Conservation (phyloP, 139 green algal genomes). For the Chlorella sp. region DNA sequence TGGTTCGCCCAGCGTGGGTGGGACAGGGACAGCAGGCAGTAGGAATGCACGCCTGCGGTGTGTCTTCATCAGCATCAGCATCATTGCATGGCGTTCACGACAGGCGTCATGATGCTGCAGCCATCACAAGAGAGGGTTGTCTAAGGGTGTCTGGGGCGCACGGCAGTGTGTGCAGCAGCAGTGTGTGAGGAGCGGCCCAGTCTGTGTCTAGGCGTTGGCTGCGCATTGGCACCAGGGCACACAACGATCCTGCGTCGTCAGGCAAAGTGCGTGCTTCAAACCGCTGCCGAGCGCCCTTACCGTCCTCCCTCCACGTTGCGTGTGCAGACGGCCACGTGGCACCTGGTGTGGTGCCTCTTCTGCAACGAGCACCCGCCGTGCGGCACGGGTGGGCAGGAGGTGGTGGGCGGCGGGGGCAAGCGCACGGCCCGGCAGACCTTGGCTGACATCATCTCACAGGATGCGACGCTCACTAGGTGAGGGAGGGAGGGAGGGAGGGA, state of each 20-base stretch:
- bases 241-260: too few relatives aligned
- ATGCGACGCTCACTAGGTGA: conserved; percentile 26
- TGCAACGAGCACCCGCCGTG: conserved; percentile 39
- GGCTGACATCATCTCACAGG: conserved; percentile 30
- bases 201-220: neutral
- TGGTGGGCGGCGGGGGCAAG: conserved; percentile 35
- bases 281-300: too few relatives aligned
- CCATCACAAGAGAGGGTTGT: neutral
- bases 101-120: neutral
- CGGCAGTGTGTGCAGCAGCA: neutral
- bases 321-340: conserved; percentile 50
- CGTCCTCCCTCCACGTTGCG: neutral
- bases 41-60: too few relatives aligned
- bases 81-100: neutral
- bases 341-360: conserved; percentile 58
- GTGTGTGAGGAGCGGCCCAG: neutral
- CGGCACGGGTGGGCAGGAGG: conserved; percentile 34
- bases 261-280: too few relatives aligned
- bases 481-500: neutral
- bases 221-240: too few relatives aligned
- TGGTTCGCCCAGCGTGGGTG: too few relatives aligned
- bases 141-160: neutral
- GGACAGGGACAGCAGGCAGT: too few relatives aligned
- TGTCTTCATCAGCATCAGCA: neutral
- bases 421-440: conserved; percentile 42